Base-by-base conservation (phyloP, 2,329 filamentous ascomycete genomes). In the Apiospora koreana region DNA sequence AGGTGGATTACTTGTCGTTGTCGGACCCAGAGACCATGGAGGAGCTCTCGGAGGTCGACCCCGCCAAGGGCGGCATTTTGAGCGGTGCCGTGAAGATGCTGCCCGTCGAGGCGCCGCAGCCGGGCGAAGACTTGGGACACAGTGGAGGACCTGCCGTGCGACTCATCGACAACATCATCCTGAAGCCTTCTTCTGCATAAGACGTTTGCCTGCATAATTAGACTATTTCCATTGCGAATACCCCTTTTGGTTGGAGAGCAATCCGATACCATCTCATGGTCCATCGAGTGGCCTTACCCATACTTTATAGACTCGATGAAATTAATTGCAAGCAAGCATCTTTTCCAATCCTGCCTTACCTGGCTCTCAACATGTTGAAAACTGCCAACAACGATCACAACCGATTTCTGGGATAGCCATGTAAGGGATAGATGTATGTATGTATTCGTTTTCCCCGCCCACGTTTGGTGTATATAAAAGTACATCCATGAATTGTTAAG, bases 51-150 rank as follows among this genome's bases (percentile, higher is more conserved):
- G 79, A 83, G 16, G 87, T 98, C 1, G 93, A 97, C 76, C 85
- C 87, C 0, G 81, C 83, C 0, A 89, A 85, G 73, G 95, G 95
- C 1, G 95, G 92, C 0, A 92, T 99, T 45, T 81, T 99, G 70
- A 98, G 95, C 79, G 94, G 94, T 3, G 96, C 96, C 0, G 85
- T 99, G 70, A 96, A 93, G 82, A 97, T 99, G 92, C 79, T 94
- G 64, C 93, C 94, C 0, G 84, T 97, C 1, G 93, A 97, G 78
- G 86, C 89, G 68, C 86, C 91, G 0, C 86, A 85, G 66, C 83
- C 89, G 7, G 93, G 88, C 0, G 95, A 98, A 80, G 91, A 94
- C 74, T 81, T 95, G 35, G 94, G 94, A 3, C 89, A 89, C 72
- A 87, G 88, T 69, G 91, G 90, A 3, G 91, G 92, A 1, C 93